Evolutionary conservation across 768 basidiomycete genomes (phyloP), one percentile per base, ranked within the genome.

Genomic region (Symmetrospora coprosmae): DNA sequence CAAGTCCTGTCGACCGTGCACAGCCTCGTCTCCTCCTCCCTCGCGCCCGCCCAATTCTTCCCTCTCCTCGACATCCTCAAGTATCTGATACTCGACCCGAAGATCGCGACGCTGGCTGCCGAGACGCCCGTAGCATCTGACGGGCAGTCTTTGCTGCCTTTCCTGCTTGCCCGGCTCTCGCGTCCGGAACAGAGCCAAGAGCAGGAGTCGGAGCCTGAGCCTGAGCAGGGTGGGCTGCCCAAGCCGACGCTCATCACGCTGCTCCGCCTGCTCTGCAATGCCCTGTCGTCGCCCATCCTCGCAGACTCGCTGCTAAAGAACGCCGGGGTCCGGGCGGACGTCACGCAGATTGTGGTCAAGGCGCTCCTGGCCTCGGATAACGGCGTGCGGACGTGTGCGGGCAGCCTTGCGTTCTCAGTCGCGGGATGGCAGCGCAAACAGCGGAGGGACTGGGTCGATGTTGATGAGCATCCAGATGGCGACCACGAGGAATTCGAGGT

Each of bases 61-160:
- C 88, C 89, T 0, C 69, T 90, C 4, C 78, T 82, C 11, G 89
- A 92, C 68, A 75, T 90, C 65, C 86, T 87, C 83, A 77, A 87
- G 1, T 76, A 90, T 9, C 83, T 82, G 0, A 70, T 86, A 17
- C 78, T 90, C 21, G 82, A 87, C 70, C 74, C 46, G 19, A 49
- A 63, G 34, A 0, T 28, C 16, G 19, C 25, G 0, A 43, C 59
- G 6, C 50, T 65, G 31, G 38, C 56, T 4, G 13, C 52, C 3
- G 19, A 40, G 48, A 39, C 34, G 53, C 46, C 51, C 50, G 6
- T 9, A 17, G 2, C 48, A 56, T 30, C 19, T 52, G 2, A 31
- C 27, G 17, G 30, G 3, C 39, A 58, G 53, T 38, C 49, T 58
- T 25, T 61, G 3, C 28, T 37, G 23, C 8, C 1, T 13, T 31